Conservation (phyloP, 2,329 filamentous ascomycete genomes). For the Hypoxylon sp. region DNA sequence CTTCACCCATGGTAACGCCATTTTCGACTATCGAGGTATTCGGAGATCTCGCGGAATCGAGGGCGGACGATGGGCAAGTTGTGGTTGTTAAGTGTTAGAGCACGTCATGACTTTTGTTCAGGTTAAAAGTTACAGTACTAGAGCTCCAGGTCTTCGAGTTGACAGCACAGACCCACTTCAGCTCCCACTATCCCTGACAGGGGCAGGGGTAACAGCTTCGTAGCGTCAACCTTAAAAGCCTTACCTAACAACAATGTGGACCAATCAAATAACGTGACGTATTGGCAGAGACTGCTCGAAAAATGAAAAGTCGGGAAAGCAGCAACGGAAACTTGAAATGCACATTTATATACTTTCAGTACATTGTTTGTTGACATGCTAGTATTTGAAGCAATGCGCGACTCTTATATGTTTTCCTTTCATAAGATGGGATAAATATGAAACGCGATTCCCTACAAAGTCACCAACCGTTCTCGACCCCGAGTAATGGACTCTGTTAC, state of each 20-base stretch:
- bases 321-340: conserved; percentile 9
- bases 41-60: neutral
- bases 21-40: conserved; percentile 43
- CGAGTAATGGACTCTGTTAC: conserved; percentile 9
- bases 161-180: conserved; percentile 20
- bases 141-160: neutral
- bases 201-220: neutral
- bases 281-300: too few species aligned
- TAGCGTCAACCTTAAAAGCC: conserved; percentile 2
- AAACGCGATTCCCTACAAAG: conserved; percentile 8
- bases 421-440: conserved; percentile 17
- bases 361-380: too few species aligned
- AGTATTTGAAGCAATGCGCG: too few species aligned
- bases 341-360: neutral
- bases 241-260: conserved; percentile 4
- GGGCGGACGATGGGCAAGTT: conserved; percentile 1
- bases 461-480: conserved; percentile 1
- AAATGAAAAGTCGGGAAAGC: conserved; percentile 17
- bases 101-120: conserved; percentile 34
- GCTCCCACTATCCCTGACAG: neutral
- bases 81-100: conserved; percentile 7
- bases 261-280: conserved; percentile 29
- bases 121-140: neutral
- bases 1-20: conserved; percentile 78
- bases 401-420: too few species aligned